Evolutionary conservation across 2,329 filamentous ascomycete genomes (phyloP).

Genomic region (Fusarium sp.): DNA sequence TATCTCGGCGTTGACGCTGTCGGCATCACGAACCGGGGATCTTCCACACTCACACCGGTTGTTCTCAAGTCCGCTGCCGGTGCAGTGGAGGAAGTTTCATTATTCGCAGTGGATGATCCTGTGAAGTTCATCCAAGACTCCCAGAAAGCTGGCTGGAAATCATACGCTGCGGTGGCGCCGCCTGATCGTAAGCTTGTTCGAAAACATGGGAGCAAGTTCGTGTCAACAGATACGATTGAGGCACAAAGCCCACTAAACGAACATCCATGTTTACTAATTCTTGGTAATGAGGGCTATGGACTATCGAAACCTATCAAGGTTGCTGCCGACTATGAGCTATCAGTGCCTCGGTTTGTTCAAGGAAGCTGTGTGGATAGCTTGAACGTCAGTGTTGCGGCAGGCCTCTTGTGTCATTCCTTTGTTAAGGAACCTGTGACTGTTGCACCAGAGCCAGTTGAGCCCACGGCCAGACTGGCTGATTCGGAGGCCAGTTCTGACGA

Average conservation of each 20-base stretch:
- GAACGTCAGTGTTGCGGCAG: constrained; percentile 91
- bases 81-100: constrained; percentile 80
- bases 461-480: neutral
- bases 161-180: constrained; percentile 78
- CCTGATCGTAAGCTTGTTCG: constrained; percentile 48
- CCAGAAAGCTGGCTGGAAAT: constrained; percentile 78
- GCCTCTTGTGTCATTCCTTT: constrained; percentile 77
- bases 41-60: constrained; percentile 78
- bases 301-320: constrained; percentile 71
- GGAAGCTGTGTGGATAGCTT: constrained; percentile 80
- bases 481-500: neutral
- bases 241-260: constrained; percentile 61
- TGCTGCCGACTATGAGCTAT: constrained; percentile 71
- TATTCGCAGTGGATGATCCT: constrained; percentile 76
- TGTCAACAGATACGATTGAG: constrained; percentile 62
- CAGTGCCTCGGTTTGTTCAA: constrained; percentile 68
- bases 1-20: constrained; percentile 92
- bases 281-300: constrained; percentile 85
- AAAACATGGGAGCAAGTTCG: constrained; percentile 53
- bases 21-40: constrained; percentile 77
- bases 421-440: constrained; percentile 52
- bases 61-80: constrained; percentile 90
- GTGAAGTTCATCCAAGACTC: constrained; percentile 76
- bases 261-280: constrained; percentile 79
- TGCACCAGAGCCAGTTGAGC: constrained; percentile 7